Evolutionary conservation across 805 yeast species (phyloP), one percentile per base, ranked within the genome.

Genomic region (Hanseniaspora pseudoguilliermondii): DNA sequence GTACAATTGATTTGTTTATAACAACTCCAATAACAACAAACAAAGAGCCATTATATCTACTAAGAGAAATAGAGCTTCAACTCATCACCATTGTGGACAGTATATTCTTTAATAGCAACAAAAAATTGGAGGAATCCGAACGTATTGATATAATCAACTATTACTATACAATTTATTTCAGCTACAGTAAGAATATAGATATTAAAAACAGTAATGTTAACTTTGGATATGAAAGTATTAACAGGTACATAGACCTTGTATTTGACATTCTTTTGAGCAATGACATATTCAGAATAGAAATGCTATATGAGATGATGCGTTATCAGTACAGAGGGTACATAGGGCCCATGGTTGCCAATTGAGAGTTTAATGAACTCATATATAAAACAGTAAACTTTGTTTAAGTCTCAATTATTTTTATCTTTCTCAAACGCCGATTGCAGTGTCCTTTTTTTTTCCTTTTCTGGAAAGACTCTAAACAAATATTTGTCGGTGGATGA

Each of bases 11-110:
- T n/a, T 34, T 60, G 13, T 43, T 60, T 13, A 48, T 60, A 20
- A 59, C 60, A 9, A 60, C 63, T 9, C 62, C 61, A n/a, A 42
- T 60, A 48, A 50, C 60, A 4, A 57, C 59, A 9, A 54, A 60
- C 39, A 57, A 59, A 20, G 63, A 60, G 27, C 54, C 59, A 21
- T n/a, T 58, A 13, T 60, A 58, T 40, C 56, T 59, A 16, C 29
- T 59, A 8, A 54, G 62, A 36, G 61, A 60, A 44, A 58, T 60
- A 36, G 60, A 60, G 38, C 54, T 60, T 7, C 56, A 52, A 38
- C 29, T 57, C 9, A 51, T 59, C 5, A 58, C 57, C 13, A 32
- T 55, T 3, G 47, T 55, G 18, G 51, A 55, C 27, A 42, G 41
- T 21, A 25, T 43, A n/a, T 49, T 38, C 11, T 6, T 36, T 10